Evolutionary conservation across 352 stramenopile genomes (phyloP).

Genomic region (Globisporangium polare): DNA sequence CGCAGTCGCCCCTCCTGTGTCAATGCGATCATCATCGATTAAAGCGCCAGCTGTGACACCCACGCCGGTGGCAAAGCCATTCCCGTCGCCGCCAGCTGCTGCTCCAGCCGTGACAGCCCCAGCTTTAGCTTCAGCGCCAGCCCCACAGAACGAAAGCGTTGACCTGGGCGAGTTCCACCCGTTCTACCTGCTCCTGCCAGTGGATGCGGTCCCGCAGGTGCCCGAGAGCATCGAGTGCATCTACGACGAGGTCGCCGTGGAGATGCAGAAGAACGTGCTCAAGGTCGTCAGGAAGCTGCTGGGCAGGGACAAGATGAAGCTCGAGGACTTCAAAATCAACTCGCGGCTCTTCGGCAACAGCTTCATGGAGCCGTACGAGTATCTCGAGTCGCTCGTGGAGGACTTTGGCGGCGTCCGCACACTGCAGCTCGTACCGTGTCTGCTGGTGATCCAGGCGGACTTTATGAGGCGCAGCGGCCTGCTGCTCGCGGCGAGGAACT

Average conservation of each 20-base stretch:
- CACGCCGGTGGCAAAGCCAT: neutral
- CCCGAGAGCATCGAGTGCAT: slow-evolving; percentile 53
- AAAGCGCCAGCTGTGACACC: neutral
- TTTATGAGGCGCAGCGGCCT: slow-evolving; percentile 51
- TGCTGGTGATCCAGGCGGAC: slow-evolving; percentile 62
- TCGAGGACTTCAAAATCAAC: slow-evolving; percentile 84
- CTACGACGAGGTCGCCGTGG: slow-evolving; percentile 50
- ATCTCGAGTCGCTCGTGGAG: slow-evolving; percentile 57
- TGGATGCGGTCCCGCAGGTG: slow-evolving; percentile 39
- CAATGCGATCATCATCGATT: neutral
- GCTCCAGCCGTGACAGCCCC: slow-evolving; percentile 7
- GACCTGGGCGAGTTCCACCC: slow-evolving; percentile 32
- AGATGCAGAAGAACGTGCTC: slow-evolving; percentile 74
- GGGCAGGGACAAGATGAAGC: slow-evolving; percentile 36
- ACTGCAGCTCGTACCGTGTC: slow-evolving; percentile 61
- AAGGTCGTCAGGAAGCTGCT: slow-evolving; percentile 68
- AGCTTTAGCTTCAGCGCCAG: neutral
- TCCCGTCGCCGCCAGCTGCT: neutral
- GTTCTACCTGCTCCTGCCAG: slow-evolving; percentile 44
- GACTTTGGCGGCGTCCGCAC: slow-evolving; percentile 53
- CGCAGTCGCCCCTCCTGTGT: neutral
- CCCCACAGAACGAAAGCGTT: neutral
- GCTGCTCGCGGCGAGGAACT: slow-evolving; percentile 48
- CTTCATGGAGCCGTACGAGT: slow-evolving; percentile 73
- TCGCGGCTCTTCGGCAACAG: slow-evolving; percentile 71